These are phyloP conservation scores for Huntiella savannae DNA, from an alignment of 2,329 filamentous ascomycete genomes.

Conservation along the genomic window DNA sequence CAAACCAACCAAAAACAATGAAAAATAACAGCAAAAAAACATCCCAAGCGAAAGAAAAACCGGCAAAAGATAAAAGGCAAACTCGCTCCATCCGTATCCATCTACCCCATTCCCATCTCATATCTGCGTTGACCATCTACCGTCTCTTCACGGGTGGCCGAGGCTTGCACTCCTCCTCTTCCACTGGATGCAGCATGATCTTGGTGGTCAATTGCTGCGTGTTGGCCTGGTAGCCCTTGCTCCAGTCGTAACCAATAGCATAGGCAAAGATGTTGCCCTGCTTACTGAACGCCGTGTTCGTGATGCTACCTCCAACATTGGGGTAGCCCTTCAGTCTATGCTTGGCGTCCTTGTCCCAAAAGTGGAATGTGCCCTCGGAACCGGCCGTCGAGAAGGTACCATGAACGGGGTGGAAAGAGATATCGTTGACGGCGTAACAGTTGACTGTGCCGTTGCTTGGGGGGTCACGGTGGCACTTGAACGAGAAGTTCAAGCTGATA, in stretches of 20 bases:
- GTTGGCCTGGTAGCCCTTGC: slow-evolving; percentile 82
- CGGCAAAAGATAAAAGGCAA: background rate
- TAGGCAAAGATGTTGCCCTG: slow-evolving; percentile 72
- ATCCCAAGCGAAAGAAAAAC: background rate
- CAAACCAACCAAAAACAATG: background rate
- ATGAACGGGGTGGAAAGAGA: slow-evolving; percentile 90
- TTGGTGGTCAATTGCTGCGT: slow-evolving; percentile 56
- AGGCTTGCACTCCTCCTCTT: slow-evolving; percentile 41
- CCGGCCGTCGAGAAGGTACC: slow-evolving; percentile 98
- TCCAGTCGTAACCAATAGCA: slow-evolving; percentile 93
- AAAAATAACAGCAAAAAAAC: background rate
- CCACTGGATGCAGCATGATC: slow-evolving; percentile 67
- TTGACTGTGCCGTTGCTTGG: slow-evolving; percentile 60
- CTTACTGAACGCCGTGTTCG: slow-evolving; percentile 77
- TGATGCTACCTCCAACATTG: slow-evolving; percentile 68
- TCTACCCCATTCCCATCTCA: background rate
- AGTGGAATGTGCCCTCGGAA: slow-evolving; percentile 88
- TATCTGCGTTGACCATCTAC: slow-evolving; percentile 18
- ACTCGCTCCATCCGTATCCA: background rate
- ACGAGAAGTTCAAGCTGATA: slow-evolving; percentile 75
- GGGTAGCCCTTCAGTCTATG: slow-evolving; percentile 81
- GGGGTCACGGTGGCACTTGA: slow-evolving; percentile 91
- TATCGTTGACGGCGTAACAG: slow-evolving; percentile 90
- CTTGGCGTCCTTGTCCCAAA: slow-evolving; percentile 88
- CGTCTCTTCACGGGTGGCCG: slow-evolving; percentile 40